Evolutionary conservation across 768 basidiomycete species (phyloP), one percentile per base, ranked within the genome.

Genomic region (Rhodotorula paludigena): DNA sequence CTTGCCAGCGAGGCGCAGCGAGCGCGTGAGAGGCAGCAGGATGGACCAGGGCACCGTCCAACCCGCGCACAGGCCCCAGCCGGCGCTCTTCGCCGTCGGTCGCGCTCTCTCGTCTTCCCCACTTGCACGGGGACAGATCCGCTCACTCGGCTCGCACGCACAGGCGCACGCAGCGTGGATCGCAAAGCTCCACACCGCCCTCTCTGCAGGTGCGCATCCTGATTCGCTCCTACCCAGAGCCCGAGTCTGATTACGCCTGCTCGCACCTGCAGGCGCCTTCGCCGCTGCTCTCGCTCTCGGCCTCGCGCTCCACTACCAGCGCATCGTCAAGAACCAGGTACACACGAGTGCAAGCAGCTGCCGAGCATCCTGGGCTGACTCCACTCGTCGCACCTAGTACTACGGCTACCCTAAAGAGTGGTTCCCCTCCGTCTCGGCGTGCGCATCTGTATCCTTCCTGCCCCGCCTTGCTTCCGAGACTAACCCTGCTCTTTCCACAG

Each of bases 321-420:
- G 87, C 76, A 85, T 94, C 36, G 89, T 91, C 44, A 89, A 88
- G 80, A 94, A 94, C 75, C 84, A 82, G 21, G 83, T 92, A 3
- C 49, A 25, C 25, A 70, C 55, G n/a, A n/a, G n/a, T n/a, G n/a
- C n/a, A n/a, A n/a, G n/a, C n/a, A n/a, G n/a, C n/a, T n/a, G n/a
- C n/a, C n/a, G n/a, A n/a, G n/a, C n/a, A n/a, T n/a, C n/a, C n/a
- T n/a, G n/a, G n/a, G 62, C 73, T 54, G 32, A 16, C 28, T 23
- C 20, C 1, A 38, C 9, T 41, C 14, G 14, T 30, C 36, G 36
- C 25, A 3, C n/a, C 32, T 41, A 71, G 61, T 56, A 44, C 48
- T 71, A 88, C 56, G 86, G 83, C 21, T 93, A 87, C 74, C 91
- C 91, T 0, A 80, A 90, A 55, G 91, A 94, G 76, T 92, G 88